phyloP scores from a whole-genome alignment of 1,139 yeast species.

The Yamadazyma friedrichii region DNA sequence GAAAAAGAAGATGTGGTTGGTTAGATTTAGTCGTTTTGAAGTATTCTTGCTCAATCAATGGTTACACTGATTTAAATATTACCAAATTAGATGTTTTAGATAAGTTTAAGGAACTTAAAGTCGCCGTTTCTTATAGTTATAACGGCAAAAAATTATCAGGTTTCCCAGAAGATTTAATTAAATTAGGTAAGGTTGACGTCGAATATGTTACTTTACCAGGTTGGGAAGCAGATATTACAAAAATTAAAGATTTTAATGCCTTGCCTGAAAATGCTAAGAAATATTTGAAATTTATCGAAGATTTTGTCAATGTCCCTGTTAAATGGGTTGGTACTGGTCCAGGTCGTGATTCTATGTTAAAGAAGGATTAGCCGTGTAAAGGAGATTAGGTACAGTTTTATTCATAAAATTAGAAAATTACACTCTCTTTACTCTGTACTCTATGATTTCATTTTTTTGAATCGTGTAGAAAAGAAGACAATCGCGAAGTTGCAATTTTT shows the following conservation, averaged over 20 bases:
- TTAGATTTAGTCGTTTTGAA: slow-evolving; percentile 91
- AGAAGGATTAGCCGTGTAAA: slow-evolving; percentile 22
- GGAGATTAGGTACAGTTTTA: background rate
- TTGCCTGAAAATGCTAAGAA: slow-evolving; percentile 86
- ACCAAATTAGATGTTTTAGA: slow-evolving; percentile 96
- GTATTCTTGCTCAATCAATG: slow-evolving; percentile 88
- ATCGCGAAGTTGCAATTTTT: background rate
- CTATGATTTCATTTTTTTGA: too few species aligned
- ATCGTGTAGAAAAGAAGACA: background rate
- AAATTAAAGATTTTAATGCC: slow-evolving; percentile 65
- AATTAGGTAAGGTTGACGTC: slow-evolving; percentile 85
- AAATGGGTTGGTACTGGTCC: slow-evolving; percentile 99
- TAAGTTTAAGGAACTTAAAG: slow-evolving; percentile 79
- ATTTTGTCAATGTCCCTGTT: slow-evolving; percentile 76
- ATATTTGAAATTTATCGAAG: slow-evolving; percentile 82
- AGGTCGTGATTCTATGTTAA: slow-evolving; percentile 83
- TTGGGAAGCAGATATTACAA: slow-evolving; percentile 85
- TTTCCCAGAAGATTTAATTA: slow-evolving; percentile 90
- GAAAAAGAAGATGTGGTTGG: slow-evolving; percentile 99
- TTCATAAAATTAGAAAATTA: background rate
- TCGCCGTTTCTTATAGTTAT: slow-evolving; percentile 78
- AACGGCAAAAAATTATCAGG: slow-evolving; percentile 71
- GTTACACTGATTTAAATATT: slow-evolving; percentile 90
- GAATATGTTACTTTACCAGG: slow-evolving; percentile 90
- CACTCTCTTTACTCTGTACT: background rate